Base-by-base conservation (phyloP, 352 stramenopile genomes). In the Pythium phragmiticola region DNA sequence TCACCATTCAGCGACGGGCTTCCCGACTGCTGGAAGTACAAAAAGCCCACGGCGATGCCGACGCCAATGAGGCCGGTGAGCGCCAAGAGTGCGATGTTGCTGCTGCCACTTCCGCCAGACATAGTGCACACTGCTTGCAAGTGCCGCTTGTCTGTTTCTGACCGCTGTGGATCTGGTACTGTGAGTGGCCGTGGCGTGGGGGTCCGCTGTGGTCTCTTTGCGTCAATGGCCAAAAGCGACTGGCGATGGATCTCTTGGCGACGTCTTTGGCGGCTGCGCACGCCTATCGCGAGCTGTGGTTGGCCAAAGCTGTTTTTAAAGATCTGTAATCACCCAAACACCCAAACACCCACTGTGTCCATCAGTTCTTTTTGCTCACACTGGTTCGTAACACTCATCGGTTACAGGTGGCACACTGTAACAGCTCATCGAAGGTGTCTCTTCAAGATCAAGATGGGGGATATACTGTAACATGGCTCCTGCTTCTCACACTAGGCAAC, bases 51-150 rank as follows among this genome's bases (percentile, higher is more conserved):
- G 12, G 73, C 73, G 58, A 91, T 72, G 16, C 76, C 75, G 21
- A 91, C 63, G 61, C 80, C 78, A 41, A 91, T 66, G 47, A 91
- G 68, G 16, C 80, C 75, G 60, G 82, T 88, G 60, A 84, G 66
- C 43, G 87, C 67, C 57, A 91, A 63, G 57, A 89, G 72, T 68
- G 77, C 63, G 14, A 73, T 59, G 51, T 66, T 84, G 52, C 70
- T 19, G 9, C 64, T 66, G 52, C 66, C 55, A 9, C 64, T 66
- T 56, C 66, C 55, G 16, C 63, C 68, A 63, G 72, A 65, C 74
- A 85, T 87, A 14, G 14, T 72, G 19, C 16, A 1, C 30, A 16
- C 11, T 13, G 42, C 39, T 7, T 19, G 7, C 19, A 23, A 26
- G 43, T 46, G n/a, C 43, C 7, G 43, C 19, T 28, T n/a, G 4